Evolutionary conservation across 148 eudicot genomes (phyloP), one percentile per base, ranked within the genome.

Genomic region (Cornus florida): DNA sequence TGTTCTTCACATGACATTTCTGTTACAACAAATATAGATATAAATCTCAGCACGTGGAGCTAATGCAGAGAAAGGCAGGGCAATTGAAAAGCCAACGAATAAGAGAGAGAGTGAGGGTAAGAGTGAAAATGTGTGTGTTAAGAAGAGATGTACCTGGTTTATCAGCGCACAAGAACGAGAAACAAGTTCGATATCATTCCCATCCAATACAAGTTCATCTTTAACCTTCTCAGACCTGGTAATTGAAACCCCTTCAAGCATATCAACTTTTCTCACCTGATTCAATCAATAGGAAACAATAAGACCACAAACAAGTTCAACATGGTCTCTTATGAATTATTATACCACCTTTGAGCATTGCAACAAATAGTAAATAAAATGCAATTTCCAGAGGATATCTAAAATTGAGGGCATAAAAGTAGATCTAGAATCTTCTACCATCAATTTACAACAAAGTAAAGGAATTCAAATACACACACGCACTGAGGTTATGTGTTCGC

Each of bases 1-100:
- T 88, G 83, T 86, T 88, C 87, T 88, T 88, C 10, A 86, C 91
- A 78, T 88, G 89, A 75, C 89, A 88, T 88, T 88, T 83, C 90
- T 85, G 90, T 71, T 33, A 11, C 69, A 53, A 73, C 24, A 62
- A 83, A 60, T 0, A 41, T 0, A 41, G 20, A 43, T 32, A 41
- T 0, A 17, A n/a, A n/a, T 31, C 11, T 9, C 35, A 72, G 22
- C 57, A 7, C 5, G 17, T 11, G 59, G 2, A 53, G 19, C 59
- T 53, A 53, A 17, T 3, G 66, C 24, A 62, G 23, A 3, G 23
- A 5, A 16, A 57, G 17, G 2, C 64, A 17, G 20, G 16, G 20
- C 64, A 57, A 17, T 57, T 20, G 2, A 57, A 57, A n/a, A 8
- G 64, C 6, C 2, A 57, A 4, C 20, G 16, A 16, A 13, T 17